phyloP scores from a whole-genome alignment of 192 early-diverging fungal species.

The Coemansia sp. region DNA sequence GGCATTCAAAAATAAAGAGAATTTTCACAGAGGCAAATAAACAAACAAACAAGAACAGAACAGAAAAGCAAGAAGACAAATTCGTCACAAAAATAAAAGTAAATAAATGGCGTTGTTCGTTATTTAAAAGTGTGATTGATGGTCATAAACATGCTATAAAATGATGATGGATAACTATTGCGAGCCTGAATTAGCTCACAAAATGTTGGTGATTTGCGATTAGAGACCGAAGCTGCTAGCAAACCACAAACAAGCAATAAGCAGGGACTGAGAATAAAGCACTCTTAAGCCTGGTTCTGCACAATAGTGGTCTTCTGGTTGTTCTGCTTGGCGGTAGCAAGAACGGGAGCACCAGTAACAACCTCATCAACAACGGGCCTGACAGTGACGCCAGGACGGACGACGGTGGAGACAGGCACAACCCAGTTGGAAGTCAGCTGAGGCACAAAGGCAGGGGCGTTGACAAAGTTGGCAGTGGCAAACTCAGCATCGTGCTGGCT shows the following conservation, averaged over 20 bases:
- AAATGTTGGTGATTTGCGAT: background rate
- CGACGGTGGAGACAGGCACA: background rate
- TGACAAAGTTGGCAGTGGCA: constrained; percentile 5
- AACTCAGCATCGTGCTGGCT: constrained; percentile 22
- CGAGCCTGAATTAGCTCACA: background rate
- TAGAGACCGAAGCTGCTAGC: background rate
- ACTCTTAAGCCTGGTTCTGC: constrained; percentile 41
- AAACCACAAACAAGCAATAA: background rate
- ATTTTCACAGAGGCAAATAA: no score
- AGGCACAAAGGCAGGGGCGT: background rate
- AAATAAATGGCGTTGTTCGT: no score
- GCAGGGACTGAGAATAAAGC: background rate
- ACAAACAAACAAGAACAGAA: no score
- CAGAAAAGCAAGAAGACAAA: constrained; percentile 8
- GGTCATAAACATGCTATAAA: no score
- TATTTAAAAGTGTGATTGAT: no score
- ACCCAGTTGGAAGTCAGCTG: background rate
- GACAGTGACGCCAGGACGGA: background rate
- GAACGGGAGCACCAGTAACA: constrained; percentile 9
- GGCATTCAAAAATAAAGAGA: no score
- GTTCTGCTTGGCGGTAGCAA: constrained; percentile 13
- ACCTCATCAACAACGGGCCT: constrained; percentile 7
- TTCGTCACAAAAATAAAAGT: background rate
- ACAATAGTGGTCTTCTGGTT: constrained; percentile 34
- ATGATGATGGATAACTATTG: no score